Evolutionary conservation across 2,329 filamentous ascomycete genomes (phyloP), one percentile per base, ranked within the genome.

Genomic region (Colletotrichum eremochloae): DNA sequence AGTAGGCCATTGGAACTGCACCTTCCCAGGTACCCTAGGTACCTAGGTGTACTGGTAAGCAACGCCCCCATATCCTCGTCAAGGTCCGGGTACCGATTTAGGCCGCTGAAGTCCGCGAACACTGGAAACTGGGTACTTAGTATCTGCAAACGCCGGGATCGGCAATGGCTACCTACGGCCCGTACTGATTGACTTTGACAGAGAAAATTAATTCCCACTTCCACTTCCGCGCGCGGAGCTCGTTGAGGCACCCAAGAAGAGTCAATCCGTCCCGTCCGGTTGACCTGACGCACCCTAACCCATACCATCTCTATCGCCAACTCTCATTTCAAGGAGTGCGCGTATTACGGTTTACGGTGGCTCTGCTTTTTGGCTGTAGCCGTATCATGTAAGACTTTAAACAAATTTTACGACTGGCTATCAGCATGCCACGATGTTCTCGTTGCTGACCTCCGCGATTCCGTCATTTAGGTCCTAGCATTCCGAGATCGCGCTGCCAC

Each of bases 401-500:
- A 9, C 36, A 20, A 12, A 18, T 5, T 20, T 20, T 18, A 46
- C 31, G 42, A 50, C 69, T 67, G 66, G 56, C 53, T 48, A 33
- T 46, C n/a, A 44, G 8, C 46, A 33, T 61, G 44, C 44, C 71
- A 52, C 38, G 31, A 57, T 58, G 58, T 42, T 61, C 29, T 52
- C 24, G 36, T 68, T 75, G 74, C 75, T 77, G 74, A 76, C 74
- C 69, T 71, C 74, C 75, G 74, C 74, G 73, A 62, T 62, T 61
- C 63, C 42, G 46, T 67, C 44, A 48, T 46, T 29, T 33, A 73
- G 71, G 58, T 61, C 46, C 63, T 67, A 67, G 48, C 48, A 33
- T 62, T 66, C 44, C 61, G 50, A 72, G 31, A 66, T 66, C 63
- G 48, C 69, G 58, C 57, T 38, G 33, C 64, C 60, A 38, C 61